These are phyloP conservation scores for Euphorbia tirucalli DNA, from an alignment of 345 rosid species.

Conservation along the genomic window DNA sequence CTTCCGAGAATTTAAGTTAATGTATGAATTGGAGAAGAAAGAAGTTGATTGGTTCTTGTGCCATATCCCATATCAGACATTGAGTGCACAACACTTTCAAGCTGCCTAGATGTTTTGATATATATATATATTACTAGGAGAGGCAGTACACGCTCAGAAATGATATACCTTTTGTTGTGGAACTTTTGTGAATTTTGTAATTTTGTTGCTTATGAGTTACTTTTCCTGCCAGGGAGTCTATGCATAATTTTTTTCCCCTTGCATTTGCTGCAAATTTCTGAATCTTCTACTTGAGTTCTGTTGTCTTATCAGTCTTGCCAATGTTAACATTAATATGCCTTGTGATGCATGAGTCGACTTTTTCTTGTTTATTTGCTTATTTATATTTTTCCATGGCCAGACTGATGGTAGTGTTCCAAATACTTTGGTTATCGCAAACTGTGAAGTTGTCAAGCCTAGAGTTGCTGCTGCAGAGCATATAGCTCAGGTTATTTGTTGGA, in stretches of 20 bases:
- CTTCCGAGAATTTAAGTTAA: neutral
- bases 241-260: neutral
- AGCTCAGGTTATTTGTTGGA: constrained; percentile 49
- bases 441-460: constrained; percentile 77
- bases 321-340: neutral
- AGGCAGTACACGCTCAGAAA: neutral
- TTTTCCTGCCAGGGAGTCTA: neutral
- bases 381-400: constrained; percentile 35
- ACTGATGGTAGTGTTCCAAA: constrained; percentile 92
- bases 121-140: neutral
- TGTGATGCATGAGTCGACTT: neutral
- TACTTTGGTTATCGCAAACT: constrained; percentile 83
- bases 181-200: neutral
- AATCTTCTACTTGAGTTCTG: neutral
- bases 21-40: neutral
- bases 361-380: constrained; percentile 6
- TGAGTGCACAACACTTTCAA: neutral
- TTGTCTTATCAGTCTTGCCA: neutral
- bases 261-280: neutral
- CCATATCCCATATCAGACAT: neutral
- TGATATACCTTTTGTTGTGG: neutral
- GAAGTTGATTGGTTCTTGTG: neutral
- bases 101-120: neutral
- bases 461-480: constrained; percentile 87
- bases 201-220: neutral